Evolutionary conservation across 1,284 basidiomycete species (phyloP), one percentile per base, ranked within the genome.

Genomic region (Volvariella surrecta): DNA sequence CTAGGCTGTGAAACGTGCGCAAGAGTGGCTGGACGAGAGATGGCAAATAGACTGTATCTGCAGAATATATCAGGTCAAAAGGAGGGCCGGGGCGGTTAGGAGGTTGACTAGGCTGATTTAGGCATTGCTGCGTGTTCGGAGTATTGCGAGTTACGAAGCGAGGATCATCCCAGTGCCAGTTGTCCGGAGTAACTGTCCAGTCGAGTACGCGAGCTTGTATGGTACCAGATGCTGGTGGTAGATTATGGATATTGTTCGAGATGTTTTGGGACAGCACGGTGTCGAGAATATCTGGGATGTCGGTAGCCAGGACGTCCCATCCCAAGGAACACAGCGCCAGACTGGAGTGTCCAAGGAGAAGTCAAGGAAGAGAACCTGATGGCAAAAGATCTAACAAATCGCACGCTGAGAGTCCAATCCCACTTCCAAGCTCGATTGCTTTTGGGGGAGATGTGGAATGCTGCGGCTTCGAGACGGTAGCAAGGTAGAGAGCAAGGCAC

Each of bases 391-490:
- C 47, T 43, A 52, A 30, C 44, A 32, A 40, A 50, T 70, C 80
- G 58, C 62, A 87, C 83, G 84, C 74, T 51, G 82, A 77, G 48
- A 88, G 74, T 30, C 89, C 90, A 41, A 88, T 79, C 21, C 91
- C 90, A 52, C 82, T 81, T 44, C 90, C 91, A 15, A 94, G 68
- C 56, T 95, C 91, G 46, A 92, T 67, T 3, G 74, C 82, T 44
- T 64, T 65, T 28, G 66, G 70, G 40, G 61, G 59, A 39, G 51
- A 48, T 41, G 57, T 57, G 34, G 50, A 46, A 40, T n/a, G 34
- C 4, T 18, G 41, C 37, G 48, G 42, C 24, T 43, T 52, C 44
- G 52, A 54, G 50, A 49, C 50, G 31, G 42, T 45, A 15, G 68
- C 60, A n/a, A 89, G 68, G 56, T 79, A 88, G 39, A 70, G 58